Conservation (phyloP, 176 grass and related monocot species). For the Triticum monococcum region DNA sequence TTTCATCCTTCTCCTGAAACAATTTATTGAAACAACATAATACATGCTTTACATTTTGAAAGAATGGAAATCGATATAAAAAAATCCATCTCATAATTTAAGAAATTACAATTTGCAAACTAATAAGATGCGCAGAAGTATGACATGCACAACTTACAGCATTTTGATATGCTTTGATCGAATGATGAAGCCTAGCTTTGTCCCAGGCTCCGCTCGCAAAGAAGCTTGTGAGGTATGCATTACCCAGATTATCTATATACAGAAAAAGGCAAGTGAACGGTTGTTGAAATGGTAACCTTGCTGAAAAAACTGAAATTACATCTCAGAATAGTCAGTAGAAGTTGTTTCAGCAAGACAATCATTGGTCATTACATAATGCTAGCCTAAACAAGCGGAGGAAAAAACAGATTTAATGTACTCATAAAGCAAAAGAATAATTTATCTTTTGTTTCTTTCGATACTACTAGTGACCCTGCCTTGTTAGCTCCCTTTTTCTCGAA, state of each 20-base stretch:
- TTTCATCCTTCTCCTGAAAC: conserved; percentile 85
- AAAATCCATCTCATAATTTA: not conserved
- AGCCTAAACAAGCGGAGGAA: no score
- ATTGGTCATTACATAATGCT: no score
- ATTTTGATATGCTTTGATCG: conserved; percentile 99
- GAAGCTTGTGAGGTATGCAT: conserved; percentile 96
- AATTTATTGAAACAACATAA: conserved; percentile 10
- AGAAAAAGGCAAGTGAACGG: conserved; percentile 1
- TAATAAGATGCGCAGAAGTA: not conserved
- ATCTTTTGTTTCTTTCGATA: not conserved
- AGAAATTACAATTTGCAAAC: not conserved
- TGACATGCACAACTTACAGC: conserved; percentile 68
- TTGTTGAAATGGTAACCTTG: conserved; percentile 16
- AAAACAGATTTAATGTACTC: not conserved
- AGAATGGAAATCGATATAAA: conserved; percentile 15
- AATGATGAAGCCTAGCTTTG: conserved; percentile 69
- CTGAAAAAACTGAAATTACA: not conserved
- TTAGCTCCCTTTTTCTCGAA: not conserved
- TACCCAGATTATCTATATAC: conserved; percentile 83
- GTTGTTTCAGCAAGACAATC: not conserved
- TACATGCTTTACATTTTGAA: conserved; percentile 11
- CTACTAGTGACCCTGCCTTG: not conserved
- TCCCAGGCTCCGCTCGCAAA: conserved; percentile 84
- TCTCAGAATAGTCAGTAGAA: not conserved
- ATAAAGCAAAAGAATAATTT: not conserved